These are phyloP conservation scores for Brassica napus DNA, from an alignment of 345 rosid species.

Conservation along the genomic window Da-Ae NC_063449.1:38870001-38870500, in stretches of 20 bases:
- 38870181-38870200: not conserved
- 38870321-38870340: not conserved
- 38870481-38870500: not conserved
- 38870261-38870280: not conserved
- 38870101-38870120: not conserved
- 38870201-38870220: not conserved
- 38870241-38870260: not conserved
- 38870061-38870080: not conserved
- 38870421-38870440: not conserved
- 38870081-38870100: not conserved
- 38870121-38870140: not conserved
- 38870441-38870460: not conserved
- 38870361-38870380: not conserved
- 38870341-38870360: not conserved
- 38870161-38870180: not conserved
- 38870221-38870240: not conserved
- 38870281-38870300: not conserved
- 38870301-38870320: not conserved
- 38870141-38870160: not conserved
- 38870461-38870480: constrained; percentile 1
- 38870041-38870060: not conserved
- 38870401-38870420: not conserved
- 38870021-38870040: not conserved
- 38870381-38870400: not conserved
- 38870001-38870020: not conserved